Evolutionary conservation across 2,329 filamentous ascomycete species (phyloP).

Genomic region (Ambrosiella beaveri): DNA sequence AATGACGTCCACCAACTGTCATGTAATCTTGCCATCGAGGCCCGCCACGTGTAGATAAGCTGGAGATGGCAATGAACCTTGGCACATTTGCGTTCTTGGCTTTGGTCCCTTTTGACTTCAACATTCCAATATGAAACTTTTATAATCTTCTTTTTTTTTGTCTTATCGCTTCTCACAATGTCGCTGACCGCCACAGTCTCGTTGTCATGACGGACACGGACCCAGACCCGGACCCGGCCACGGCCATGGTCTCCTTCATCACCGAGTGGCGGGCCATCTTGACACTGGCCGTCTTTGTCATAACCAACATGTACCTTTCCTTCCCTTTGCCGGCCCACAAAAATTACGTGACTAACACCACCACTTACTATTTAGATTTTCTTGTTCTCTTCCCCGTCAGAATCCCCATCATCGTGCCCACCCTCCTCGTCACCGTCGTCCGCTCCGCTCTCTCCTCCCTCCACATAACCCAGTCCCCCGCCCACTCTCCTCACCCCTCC

Average conservation of each 20-base stretch:
- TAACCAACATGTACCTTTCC: slow-evolving; percentile 44
- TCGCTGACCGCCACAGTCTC: too few relatives aligned
- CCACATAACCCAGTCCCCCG: slow-evolving; percentile 34
- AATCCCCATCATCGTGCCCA: slow-evolving; percentile 43
- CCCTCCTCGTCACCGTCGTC: slow-evolving; percentile 27
- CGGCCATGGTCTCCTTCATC: slow-evolving; percentile 23
- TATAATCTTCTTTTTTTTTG: too few relatives aligned
- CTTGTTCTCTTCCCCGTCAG: slow-evolving; percentile 47
- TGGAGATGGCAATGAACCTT: too few relatives aligned
- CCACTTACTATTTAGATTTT: slow-evolving; percentile 32
- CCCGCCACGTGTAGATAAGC: too few relatives aligned
- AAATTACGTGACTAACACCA: slow-evolving; percentile 9
- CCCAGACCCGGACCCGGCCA: too few relatives aligned
- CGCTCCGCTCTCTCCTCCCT: slow-evolving; percentile 20
- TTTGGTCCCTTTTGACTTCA: too few relatives aligned
- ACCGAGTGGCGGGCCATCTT: slow-evolving; percentile 51
- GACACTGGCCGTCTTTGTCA: slow-evolving; percentile 49
- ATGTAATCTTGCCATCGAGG: too few relatives aligned
- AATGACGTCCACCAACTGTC: too few relatives aligned
- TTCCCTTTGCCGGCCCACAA: background rate
- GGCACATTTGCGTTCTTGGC: too few relatives aligned
- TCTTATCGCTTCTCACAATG: too few relatives aligned
- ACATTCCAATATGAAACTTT: too few relatives aligned
- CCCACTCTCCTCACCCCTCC: slow-evolving; percentile 25
- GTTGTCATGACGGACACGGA: too few relatives aligned